Base-by-base conservation (phyloP, 768 basidiomycete species). In the Agaricus blazei region DNA sequence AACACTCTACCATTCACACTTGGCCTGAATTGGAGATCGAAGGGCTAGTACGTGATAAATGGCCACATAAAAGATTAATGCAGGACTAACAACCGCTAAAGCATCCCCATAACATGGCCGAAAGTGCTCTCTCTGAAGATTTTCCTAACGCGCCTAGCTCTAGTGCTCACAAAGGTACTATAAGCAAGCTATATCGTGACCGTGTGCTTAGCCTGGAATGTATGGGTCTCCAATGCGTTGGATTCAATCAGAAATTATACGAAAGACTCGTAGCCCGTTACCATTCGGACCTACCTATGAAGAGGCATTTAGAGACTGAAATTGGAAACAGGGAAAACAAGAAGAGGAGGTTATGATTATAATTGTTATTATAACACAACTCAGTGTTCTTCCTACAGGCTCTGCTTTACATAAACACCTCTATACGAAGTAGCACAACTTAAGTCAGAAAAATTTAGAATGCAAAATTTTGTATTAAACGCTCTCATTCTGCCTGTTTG, bases 101-200 rank as follows among this genome's bases (percentile, higher is more conserved):
- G 37, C 11, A 15, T 12, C 37, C 36, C 26, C 28, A 41, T 14
- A 24, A 9, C 26, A 28, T 51, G 37, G 51, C 42, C 3, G 51
- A 45, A 31, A 24, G n/a, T 11, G 43, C 42, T n/a, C 44, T 52
- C 23, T 52, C 51, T 4, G 42, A 45, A 9, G 42, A 45, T 34
- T 52, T 36, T 31, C 8, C n/a, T 12, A 45, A 52, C n/a, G 51
- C 51, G 5, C 51, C 51, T 34, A 34, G 43, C 23, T 36, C 42
- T 7, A 8, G n/a, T 1, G 34, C 15, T 2, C 51, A 52, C 36
- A 52, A 46, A 19, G 42, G 51, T 19, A 52, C 51, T 7, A 19
- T 52, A 8, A 52, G 51, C 31, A 52, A 52, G 11, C 29, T 44
- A 9, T 52, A 44, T 36, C 51, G 42, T 31, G 51, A 52, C 28